Evolutionary conservation across 1,284 basidiomycete genomes (phyloP).

Genomic region (Puccinia horiana): DNA sequence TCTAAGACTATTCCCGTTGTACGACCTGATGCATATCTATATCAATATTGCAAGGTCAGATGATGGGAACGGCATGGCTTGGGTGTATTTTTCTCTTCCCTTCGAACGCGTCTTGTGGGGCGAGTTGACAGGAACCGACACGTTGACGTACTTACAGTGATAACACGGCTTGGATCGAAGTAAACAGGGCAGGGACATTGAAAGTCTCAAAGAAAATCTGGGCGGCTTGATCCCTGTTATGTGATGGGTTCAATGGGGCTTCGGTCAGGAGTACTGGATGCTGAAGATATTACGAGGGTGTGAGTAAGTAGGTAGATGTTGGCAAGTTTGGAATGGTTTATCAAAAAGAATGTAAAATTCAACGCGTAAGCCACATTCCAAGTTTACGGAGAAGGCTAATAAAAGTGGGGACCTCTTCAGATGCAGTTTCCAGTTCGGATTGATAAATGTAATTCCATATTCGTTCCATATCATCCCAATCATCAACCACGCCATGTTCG

Average conservation of each 20-base stretch:
- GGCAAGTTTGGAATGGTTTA: not conserved
- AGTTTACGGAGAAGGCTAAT: conserved; percentile 43
- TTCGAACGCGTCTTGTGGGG: conserved; percentile 10
- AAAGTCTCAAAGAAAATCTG: conserved; percentile 99
- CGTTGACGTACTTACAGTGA: conserved; percentile 71
- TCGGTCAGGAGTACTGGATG: conserved; percentile 94
- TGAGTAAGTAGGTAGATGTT: not conserved
- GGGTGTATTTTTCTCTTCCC: not conserved
- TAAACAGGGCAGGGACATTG: conserved; percentile 97
- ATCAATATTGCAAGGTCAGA: conserved; percentile 1
- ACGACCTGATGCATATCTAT: conserved; percentile 94
- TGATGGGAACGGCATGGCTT: conserved; percentile 7
- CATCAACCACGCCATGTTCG: conserved; percentile 70
- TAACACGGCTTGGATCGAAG: conserved; percentile 93
- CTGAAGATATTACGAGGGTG: conserved; percentile 60
- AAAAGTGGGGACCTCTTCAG: conserved; percentile 76
- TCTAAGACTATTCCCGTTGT: conserved; percentile 98
- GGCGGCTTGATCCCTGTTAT: conserved; percentile 88
- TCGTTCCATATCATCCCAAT: conserved; percentile 98
- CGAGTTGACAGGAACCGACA: not conserved
- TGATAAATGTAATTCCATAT: conserved; percentile 97
- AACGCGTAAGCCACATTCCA: conserved; percentile 2
- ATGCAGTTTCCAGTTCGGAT: conserved; percentile 87
- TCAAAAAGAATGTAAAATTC: not conserved
- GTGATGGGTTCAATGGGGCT: conserved; percentile 89